A percentile compares a stretch with the other conserved stretches of the same genome.
These are phyloP conservation scores for Phalaenopsis aphrodite DNA, from an alignment of 106 monocot species.

Conservation along the genomic window DNA sequence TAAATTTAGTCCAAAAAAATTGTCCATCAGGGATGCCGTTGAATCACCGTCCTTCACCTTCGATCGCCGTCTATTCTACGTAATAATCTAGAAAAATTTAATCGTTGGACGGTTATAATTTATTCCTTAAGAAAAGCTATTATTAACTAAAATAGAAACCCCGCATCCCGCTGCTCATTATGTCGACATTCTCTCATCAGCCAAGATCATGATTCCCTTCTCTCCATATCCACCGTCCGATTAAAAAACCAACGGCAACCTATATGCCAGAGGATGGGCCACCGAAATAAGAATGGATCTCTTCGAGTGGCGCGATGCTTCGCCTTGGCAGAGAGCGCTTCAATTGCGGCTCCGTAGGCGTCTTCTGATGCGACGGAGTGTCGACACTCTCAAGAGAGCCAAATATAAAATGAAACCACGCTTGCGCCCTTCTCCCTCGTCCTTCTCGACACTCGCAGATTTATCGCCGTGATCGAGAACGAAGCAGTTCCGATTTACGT, in stretches of 20 bases:
- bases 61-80: too few species aligned
- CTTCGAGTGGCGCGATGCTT: neutral
- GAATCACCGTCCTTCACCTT: too few species aligned
- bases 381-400: slow-evolving; percentile 3
- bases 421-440: neutral
- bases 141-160: neutral
- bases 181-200: slow-evolving; percentile 6
- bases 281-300: neutral
- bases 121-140: neutral
- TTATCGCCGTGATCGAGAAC: neutral
- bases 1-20: too few species aligned
- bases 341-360: neutral
- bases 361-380: neutral
- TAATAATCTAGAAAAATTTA: too few species aligned
- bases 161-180: neutral
- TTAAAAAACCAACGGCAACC: neutral
- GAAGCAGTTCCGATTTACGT: neutral
- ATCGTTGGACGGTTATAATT: too few species aligned
- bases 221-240: neutral
- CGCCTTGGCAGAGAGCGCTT: neutral
- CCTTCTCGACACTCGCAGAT: neutral
- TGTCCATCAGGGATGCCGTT: too few species aligned
- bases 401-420: neutral
- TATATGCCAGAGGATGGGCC: neutral
- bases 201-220: neutral